Evolutionary conservation across 495 filamentous ascomycete species (phyloP).

Genomic region (Astrothelium macrocarpum): DNA sequence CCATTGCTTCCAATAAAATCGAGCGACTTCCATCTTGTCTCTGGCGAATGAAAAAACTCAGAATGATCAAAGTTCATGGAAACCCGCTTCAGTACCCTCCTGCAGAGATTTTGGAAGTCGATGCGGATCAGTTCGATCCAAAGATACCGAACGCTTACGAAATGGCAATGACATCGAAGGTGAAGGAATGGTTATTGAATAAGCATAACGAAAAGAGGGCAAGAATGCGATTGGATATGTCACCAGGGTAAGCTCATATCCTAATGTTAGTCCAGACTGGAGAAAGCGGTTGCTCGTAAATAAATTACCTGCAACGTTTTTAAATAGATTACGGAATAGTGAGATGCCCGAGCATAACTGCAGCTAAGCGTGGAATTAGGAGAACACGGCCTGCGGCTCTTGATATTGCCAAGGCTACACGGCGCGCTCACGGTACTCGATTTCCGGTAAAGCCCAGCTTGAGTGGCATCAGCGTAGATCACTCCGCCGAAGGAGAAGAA

Average conservation of each 20-base stretch:
- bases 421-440: constrained; percentile 29
- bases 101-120: constrained; percentile 36
- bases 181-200: neutral
- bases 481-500: neutral
- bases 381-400: constrained; percentile 1
- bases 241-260: neutral
- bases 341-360: too few species aligned
- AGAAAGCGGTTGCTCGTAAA: neutral
- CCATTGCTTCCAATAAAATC: constrained; percentile 72
- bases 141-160: constrained; percentile 1
- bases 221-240: neutral
- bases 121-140: neutral
- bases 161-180: neutral
- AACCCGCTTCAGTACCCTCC: constrained; percentile 71
- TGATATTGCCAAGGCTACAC: neutral
- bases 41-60: constrained; percentile 79
- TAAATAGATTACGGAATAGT: too few species aligned
- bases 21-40: constrained; percentile 70
- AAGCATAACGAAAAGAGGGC: constrained; percentile 1
- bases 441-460: constrained; percentile 77
- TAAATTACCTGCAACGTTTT: too few species aligned
- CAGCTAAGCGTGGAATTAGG: neutral
- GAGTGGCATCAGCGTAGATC: constrained; percentile 26
- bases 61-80: constrained; percentile 76
- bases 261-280: neutral